Conservation (phyloP, 108 stramenopile genomes). For the Schizochytrium sp. region DNA sequence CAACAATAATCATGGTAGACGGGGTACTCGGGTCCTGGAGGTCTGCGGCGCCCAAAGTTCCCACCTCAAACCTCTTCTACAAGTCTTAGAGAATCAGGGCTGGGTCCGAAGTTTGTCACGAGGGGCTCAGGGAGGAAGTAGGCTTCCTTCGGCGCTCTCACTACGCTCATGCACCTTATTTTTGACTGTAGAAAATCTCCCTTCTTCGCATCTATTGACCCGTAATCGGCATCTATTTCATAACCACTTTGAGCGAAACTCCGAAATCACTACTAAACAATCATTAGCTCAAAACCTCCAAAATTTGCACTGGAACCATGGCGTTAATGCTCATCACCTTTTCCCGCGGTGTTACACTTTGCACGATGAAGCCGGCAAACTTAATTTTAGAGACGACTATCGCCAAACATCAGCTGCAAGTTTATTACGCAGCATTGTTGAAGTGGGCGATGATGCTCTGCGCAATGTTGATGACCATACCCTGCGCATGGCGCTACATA, state of each 20-base stretch:
- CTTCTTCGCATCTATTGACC: not conserved
- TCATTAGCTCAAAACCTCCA: not conserved
- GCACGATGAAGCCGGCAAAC: not conserved
- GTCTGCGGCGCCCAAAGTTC: not conserved
- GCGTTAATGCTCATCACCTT: not conserved
- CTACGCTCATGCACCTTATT: not conserved
- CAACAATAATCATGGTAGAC: no score
- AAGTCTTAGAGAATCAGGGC: not conserved
- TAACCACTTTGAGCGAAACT: slow-evolving; percentile 58
- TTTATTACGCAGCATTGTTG: not conserved
- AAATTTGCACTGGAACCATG: slow-evolving; percentile 9
- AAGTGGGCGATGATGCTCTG: slow-evolving; percentile 2
- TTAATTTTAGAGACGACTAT: slow-evolving; percentile 17
- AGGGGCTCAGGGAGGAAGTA: not conserved
- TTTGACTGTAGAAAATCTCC: slow-evolving; percentile 3
- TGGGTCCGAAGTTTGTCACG: not conserved
- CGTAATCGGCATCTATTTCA: slow-evolving; percentile 18
- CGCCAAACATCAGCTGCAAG: slow-evolving; percentile 28
- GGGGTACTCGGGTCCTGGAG: no score
- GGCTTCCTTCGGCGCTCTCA: not conserved
- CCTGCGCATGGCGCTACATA: not conserved
- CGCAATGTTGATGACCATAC: not conserved
- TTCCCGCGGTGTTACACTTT: slow-evolving; percentile 46
- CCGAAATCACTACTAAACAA: slow-evolving; percentile 45
- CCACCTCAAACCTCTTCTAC: not conserved